Conservation (phyloP, 2,329 filamentous ascomycete genomes). For the Lachnellula occidentalis region DNA sequence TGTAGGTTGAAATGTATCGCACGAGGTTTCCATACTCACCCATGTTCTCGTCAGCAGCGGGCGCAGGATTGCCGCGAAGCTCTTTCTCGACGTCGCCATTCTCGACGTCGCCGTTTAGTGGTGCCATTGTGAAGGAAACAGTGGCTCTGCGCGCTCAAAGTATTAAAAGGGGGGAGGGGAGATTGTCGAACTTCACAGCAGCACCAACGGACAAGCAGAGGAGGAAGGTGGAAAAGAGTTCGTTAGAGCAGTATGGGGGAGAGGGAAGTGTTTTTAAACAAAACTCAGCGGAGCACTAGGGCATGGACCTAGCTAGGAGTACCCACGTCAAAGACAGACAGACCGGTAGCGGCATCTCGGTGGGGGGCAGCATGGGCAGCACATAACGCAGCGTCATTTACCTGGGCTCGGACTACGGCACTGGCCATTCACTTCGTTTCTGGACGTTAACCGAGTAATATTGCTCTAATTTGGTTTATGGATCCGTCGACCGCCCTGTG, state of each 20-base stretch:
- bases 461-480: neutral
- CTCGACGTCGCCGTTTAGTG: conserved; percentile 18
- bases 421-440: neutral
- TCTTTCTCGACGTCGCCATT: conserved; percentile 25
- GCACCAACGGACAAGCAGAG: neutral
- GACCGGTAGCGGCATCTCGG: conserved; percentile 2
- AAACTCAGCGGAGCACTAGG: neutral
- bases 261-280: conserved; percentile 7
- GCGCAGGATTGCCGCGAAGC: neutral
- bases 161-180: conserved; percentile 3
- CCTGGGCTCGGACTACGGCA: conserved; percentile 15
- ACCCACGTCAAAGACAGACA: neutral
- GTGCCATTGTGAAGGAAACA: conserved; percentile 15
- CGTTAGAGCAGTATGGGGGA: neutral
- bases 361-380: no score
- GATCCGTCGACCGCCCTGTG: neutral
- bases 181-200: conserved; percentile 1
- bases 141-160: conserved; percentile 1
- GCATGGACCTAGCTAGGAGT: conserved; percentile 1
- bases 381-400: conserved; percentile 9
- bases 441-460: neutral
- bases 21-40: conserved; percentile 63
- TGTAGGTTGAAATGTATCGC: conserved; percentile 63
- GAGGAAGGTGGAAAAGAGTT: conserved; percentile 4
- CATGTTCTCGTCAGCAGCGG: conserved; percentile 26